phyloP scores from a whole-genome alignment of 495 filamentous ascomycete genomes.

The Bacidia rubella region DNA sequence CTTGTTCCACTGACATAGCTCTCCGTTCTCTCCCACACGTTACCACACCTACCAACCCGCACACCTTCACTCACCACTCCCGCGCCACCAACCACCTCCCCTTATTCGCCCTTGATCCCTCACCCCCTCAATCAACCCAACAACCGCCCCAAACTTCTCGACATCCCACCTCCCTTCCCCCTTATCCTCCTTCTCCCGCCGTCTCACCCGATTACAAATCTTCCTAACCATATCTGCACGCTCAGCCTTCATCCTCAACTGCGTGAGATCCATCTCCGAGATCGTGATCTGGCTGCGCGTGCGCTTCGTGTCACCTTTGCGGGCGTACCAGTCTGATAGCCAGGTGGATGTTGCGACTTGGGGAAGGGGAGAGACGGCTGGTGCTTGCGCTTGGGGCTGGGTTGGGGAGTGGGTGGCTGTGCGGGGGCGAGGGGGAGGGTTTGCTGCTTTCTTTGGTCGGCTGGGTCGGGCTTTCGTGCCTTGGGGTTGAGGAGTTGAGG shows the following conservation, averaged over 20 bases:
- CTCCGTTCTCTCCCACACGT: no score
- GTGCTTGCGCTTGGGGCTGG: not conserved
- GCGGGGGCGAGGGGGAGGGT: not conserved
- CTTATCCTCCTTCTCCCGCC: not conserved
- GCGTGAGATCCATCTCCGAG: not conserved
- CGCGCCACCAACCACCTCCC: no score
- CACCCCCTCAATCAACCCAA: no score
- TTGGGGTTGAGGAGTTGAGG: no score
- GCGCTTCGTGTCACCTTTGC: not conserved
- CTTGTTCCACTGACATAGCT: no score
- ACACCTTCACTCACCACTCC: no score
- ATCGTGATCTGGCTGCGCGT: no score
- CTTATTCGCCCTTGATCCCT: no score
- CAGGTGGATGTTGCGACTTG: not conserved
- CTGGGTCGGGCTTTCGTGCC: no score
- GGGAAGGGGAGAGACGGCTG: not conserved
- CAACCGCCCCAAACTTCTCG: not conserved
- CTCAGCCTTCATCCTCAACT: slow-evolving; percentile 4
- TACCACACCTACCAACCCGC: no score
- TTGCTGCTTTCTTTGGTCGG: not conserved
- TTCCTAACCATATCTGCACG: not conserved
- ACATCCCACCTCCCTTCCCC: not conserved
- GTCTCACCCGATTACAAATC: not conserved
- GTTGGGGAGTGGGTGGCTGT: not conserved
- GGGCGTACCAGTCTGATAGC: not conserved